phyloP scores from a whole-genome alignment of 208 protist genomes.

The Acanthamoeba quina region DNA sequence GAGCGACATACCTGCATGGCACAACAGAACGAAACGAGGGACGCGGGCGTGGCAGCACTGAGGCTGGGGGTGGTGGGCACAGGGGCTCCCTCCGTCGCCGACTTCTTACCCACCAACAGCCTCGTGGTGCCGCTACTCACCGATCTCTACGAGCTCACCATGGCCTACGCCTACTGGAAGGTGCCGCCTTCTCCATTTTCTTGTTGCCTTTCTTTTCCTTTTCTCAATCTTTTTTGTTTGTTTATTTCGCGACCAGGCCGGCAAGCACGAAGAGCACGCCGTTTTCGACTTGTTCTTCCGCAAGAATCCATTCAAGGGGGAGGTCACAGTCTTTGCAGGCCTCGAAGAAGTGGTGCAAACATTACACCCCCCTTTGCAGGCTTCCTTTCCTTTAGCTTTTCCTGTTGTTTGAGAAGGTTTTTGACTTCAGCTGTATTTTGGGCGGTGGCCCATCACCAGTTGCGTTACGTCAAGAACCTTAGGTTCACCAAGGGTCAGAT shows the following conservation, averaged over 20 bases:
- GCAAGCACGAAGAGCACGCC: conserved; percentile 82
- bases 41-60: background rate
- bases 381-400: background rate
- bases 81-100: background rate
- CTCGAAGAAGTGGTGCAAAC: conserved; percentile 83
- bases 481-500: conserved; percentile 41
- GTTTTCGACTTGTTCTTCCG: conserved; percentile 94
- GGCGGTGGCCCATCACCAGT: background rate
- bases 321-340: conserved; percentile 92
- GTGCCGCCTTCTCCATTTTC: background rate
- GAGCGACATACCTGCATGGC: background rate
- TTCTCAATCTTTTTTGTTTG: background rate
- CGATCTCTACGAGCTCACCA: conserved; percentile 88
- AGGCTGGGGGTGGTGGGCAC: background rate
- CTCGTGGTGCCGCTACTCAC: conserved; percentile 29
- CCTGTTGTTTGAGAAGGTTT: background rate
- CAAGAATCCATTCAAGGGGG: conserved; percentile 93
- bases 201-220: background rate
- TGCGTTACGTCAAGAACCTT: conserved; percentile 30
- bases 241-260: conserved; percentile 73
- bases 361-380: background rate
- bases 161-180: conserved; percentile 90
- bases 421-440: too few relatives aligned
- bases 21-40: background rate
- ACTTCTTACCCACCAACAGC: conserved; percentile 32